Evolutionary conservation across 805 yeast genomes (phyloP), one percentile per base, ranked within the genome.

Genomic region (Brettanomyces naardenensis): DNA sequence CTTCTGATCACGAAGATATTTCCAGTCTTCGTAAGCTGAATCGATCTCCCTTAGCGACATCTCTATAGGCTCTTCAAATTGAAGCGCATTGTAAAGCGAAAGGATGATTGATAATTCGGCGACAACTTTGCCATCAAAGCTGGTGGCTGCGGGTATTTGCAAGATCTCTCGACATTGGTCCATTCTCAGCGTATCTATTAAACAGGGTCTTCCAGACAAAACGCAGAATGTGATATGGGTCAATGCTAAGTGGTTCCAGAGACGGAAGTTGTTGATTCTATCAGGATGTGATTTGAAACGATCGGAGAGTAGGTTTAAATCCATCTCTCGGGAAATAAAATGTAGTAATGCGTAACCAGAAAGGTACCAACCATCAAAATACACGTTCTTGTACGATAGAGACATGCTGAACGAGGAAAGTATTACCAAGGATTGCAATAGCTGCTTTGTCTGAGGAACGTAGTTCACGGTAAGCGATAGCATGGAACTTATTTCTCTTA

Each of bases 91-190:
- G 58, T 80, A 79, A 1, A 78, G 58, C n/a, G 75, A 65, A 27
- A 73, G 56, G 32, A 77, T 67, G 13, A 80, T 63, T 4, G 78
- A 69, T 30, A 82, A 69, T 51, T 80, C 87, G 32, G 85, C 79
- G 6, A 82, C 81, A 76, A 81, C 76, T 40, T 85, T 56, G 6
- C 85, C 86, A 53, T 82, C 90, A 53, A 80, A 80, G 47, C 79
- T 77, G 6, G 82, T 77, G 3, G 87, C 75, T 20, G 73, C 65
- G 2, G 78, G 66, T 18, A 78, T 58, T 19, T 77, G 73, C 26
- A 82, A 56, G 1, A 80, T 71, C 17, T 74, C 67, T 7, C 76
- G 66, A 43, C 85, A 76, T 41, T 73, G 70, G 41, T 73, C 75
- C 31, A 80, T 54, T 28, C 86, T 61, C 19, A 70, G 62, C 41